These are phyloP conservation scores for Hypsizygus ulmarius DNA, from an alignment of 1,284 basidiomycete species.

Conservation along the genomic window DNA sequence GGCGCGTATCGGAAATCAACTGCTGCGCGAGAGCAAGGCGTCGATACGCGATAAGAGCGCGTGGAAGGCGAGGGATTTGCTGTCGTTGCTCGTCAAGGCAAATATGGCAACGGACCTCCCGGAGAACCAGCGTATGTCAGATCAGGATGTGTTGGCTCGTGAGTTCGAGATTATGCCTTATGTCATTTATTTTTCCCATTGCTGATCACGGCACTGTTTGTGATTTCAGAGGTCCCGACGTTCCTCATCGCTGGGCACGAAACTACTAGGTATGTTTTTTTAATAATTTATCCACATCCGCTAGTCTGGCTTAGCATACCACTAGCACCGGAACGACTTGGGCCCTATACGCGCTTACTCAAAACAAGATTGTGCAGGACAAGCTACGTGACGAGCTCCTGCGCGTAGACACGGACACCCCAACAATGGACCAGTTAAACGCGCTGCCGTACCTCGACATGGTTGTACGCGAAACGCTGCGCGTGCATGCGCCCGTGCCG, in stretches of 20 bases:
- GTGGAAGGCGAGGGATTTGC: slow-evolving; percentile 42
- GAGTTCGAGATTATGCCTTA: slow-evolving; percentile 29
- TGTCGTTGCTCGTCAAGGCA: slow-evolving; percentile 57
- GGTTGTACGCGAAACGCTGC: slow-evolving; percentile 68
- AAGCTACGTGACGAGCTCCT: slow-evolving; percentile 70
- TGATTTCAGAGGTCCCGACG: slow-evolving; percentile 50
- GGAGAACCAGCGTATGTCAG: slow-evolving; percentile 58
- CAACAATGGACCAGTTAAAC: slow-evolving; percentile 60
- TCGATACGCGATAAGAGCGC: slow-evolving; percentile 27
- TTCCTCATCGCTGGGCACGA: slow-evolving; percentile 76
- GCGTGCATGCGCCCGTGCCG: slow-evolving; percentile 63
- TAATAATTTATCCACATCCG: neutral
- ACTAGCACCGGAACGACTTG: slow-evolving; percentile 51
- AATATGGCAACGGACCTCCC: slow-evolving; percentile 62
- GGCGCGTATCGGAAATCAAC: slow-evolving; percentile 42
- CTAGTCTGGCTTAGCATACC: neutral
- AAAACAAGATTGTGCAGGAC: slow-evolving; percentile 53
- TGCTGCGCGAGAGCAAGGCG: slow-evolving; percentile 46
- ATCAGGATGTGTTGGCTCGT: slow-evolving; percentile 76
- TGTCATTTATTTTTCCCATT: too few species aligned
- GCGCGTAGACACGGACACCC: slow-evolving; percentile 45
- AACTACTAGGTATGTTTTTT: slow-evolving; percentile 54
- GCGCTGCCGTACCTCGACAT: slow-evolving; percentile 59
- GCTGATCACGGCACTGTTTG: too few species aligned
- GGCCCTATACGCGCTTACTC: slow-evolving; percentile 64